Conservation (phyloP, 345 rosid genomes). For the Kernera saxatilis region DNA sequence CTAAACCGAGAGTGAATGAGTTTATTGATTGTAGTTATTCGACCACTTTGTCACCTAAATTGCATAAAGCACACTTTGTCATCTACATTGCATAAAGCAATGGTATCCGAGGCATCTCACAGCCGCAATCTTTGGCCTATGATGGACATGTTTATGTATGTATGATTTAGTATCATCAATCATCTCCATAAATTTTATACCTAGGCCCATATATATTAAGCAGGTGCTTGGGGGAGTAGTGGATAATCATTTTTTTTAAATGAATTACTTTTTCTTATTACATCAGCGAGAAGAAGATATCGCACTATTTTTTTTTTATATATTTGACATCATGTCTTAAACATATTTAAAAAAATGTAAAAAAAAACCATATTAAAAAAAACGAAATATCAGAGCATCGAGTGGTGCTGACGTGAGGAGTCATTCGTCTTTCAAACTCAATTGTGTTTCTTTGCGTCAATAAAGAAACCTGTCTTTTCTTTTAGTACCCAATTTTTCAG, state of each 20-base stretch:
- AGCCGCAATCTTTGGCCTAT: constrained; percentile 23
- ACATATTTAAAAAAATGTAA: neutral
- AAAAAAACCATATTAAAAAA: neutral
- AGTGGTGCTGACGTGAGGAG: constrained; percentile 14
- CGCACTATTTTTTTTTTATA: neutral
- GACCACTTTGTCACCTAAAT: constrained; percentile 1
- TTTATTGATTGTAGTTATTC: neutral
- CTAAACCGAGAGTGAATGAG: too few species aligned
- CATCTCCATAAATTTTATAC: neutral
- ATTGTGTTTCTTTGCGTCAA: neutral
- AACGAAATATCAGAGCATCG: neutral
- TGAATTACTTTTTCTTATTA: neutral
- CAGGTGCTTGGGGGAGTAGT: constrained; percentile 4
- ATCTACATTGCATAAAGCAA: neutral
- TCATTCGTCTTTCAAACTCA: neutral
- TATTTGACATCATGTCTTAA: neutral
- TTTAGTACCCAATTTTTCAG: neutral
- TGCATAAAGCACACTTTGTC: neutral
- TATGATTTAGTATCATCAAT: neutral
- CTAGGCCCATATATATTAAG: neutral
- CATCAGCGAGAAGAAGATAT: constrained; percentile 8
- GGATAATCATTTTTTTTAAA: neutral
- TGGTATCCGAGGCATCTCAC: constrained; percentile 19
- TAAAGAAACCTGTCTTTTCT: constrained; percentile 4
- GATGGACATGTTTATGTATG: neutral